These are phyloP conservation scores for Wickerhamomyces kurtzmanii DNA, from an alignment of 805 yeast genomes.

Conservation along the genomic window DNA sequence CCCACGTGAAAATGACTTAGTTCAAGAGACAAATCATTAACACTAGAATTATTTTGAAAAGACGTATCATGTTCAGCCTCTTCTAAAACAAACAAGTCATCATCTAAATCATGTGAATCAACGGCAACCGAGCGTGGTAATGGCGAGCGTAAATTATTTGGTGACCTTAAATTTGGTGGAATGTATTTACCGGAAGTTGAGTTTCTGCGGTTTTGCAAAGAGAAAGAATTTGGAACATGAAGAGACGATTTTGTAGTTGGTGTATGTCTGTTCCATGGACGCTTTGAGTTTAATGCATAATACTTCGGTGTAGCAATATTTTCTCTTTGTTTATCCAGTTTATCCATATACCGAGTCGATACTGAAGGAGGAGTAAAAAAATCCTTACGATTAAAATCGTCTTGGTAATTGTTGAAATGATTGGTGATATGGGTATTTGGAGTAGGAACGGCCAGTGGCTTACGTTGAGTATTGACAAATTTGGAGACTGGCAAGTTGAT, in stretches of 20 bases:
- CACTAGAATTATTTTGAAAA: no score
- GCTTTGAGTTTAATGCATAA: no score
- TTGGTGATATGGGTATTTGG: conserved; percentile 33
- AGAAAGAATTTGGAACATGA: background rate
- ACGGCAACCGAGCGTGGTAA: conserved; percentile 8
- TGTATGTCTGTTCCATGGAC: conserved; percentile 9
- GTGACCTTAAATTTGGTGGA: conserved; percentile 63
- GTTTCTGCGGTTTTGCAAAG: background rate
- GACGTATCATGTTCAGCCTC: conserved; percentile 20
- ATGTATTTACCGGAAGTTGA: conserved; percentile 46
- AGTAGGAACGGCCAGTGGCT: conserved; percentile 60
- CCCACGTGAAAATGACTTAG: no score
- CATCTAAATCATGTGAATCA: conserved; percentile 19
- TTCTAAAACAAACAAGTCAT: conserved; percentile 29
- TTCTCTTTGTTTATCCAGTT: conserved; percentile 30
- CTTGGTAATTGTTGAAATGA: conserved; percentile 25
- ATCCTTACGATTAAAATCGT: conserved; percentile 52
- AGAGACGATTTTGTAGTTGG: conserved; percentile 4
- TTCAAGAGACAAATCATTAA: no score
- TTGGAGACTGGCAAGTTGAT: conserved; percentile 15
- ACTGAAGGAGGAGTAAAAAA: conserved; percentile 74
- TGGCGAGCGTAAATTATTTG: conserved; percentile 15
- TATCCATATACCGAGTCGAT: conserved; percentile 61
- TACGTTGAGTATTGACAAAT: conserved; percentile 28
- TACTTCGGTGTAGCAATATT: no score